Evolutionary conservation across 805 yeast genomes (phyloP), one percentile per base, ranked within the genome.

Genomic region (Ogataea ramenticola): DNA sequence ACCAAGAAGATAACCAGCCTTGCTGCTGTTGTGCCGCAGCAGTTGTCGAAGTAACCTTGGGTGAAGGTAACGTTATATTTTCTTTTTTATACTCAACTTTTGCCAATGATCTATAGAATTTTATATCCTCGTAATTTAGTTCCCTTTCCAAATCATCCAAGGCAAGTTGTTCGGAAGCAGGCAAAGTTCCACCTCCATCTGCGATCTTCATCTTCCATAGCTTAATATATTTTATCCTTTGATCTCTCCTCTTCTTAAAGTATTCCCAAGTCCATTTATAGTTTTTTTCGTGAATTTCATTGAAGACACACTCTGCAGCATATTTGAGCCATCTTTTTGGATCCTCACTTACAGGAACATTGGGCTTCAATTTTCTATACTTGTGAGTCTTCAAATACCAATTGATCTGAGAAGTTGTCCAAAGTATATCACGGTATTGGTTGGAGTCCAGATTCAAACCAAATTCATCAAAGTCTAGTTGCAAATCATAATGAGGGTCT

Each of bases 261-360:
- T 76, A 76, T 3, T 75, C 93, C 99, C 99, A 95, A 31, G 88
- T 80, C 95, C 96, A 86, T 54, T 76, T 78, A 52, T 80, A 75
- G 57, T 86, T 79, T 54, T 74, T 78, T 46, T 87, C 93, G 54
- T 86, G 96, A 34, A 93, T 81, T 57, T 89, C 96, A 45, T 79
- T 70, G 37, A 78, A 63, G 2, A 93, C 86, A 19, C 86, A 80
- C n/a, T 73, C 64, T 1, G 86, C 91, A 7, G 93, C 84, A 60
- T 86, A 93, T 47, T 67, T 61, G 54, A 93, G 77, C 99, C 99
- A 93, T 33, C 74, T 80, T 40, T 61, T 67, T 0, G 97, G 96
- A 49, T 80, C 75, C 35, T 87, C 87, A 19, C 56, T 49, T 1
- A 72, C 68, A 0, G 74, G n/a, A 3, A 53, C 53, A 39, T 62